A percentile compares a stretch with the other conserved stretches of the same genome.
Conservation (phyloP, 73 alveolate species). For the Paramecium octaurelia region DNA sequence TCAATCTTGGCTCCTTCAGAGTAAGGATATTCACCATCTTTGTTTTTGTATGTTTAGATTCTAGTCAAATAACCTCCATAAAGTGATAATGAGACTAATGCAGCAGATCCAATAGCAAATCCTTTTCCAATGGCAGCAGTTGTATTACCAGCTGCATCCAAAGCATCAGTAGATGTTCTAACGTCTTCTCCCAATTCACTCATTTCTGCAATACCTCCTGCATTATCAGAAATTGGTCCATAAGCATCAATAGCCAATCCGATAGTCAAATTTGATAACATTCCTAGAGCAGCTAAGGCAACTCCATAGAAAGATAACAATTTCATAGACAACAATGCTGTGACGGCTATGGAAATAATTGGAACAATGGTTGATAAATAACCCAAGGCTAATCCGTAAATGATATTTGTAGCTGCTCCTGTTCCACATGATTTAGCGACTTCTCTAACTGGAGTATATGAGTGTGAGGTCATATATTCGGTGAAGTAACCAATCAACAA, state of each 20-base stretch:
- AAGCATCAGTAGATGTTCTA: conserved; percentile 92
- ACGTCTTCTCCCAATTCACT: conserved; percentile 81
- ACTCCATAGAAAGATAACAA: conserved; percentile 90
- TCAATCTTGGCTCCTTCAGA: conserved; percentile 43
- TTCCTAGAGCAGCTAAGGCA: conserved; percentile 96
- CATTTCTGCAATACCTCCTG: conserved; percentile 99
- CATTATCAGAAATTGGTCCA: conserved; percentile 98
- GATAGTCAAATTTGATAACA: conserved; percentile 89
- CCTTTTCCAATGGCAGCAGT: conserved; percentile 98
- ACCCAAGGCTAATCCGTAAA: conserved; percentile 94
- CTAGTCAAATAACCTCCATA: conserved; percentile 84
- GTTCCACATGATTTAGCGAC: conserved; percentile 90
- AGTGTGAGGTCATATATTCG: conserved; percentile 91
- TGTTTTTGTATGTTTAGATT: background rate
- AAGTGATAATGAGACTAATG: conserved; percentile 92
- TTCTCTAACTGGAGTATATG: conserved; percentile 90
- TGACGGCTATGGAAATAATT: conserved; percentile 76
- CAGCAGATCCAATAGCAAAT: conserved; percentile 98
- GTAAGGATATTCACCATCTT: background rate
- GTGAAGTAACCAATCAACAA: conserved; percentile 84
- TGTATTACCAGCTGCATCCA: conserved; percentile 98
- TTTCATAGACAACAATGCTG: conserved; percentile 77
- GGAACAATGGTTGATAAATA: conserved; percentile 86
- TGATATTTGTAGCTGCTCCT: conserved; percentile 97
- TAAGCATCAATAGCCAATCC: conserved; percentile 94